Conservation (phyloP, 306 rosid genomes). For the Cajanus cajan region DNA sequence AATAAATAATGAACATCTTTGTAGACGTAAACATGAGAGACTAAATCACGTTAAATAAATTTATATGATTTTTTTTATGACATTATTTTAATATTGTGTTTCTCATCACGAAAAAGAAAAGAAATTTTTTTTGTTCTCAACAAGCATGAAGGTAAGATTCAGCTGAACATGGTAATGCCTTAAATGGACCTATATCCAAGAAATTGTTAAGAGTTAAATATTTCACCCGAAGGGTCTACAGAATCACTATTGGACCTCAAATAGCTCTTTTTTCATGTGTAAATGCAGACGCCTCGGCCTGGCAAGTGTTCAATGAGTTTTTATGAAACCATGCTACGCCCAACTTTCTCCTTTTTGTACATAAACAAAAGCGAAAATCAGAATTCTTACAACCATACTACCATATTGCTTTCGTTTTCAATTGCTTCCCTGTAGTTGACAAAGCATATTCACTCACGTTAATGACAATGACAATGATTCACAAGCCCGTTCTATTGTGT, state of each 20-base stretch:
- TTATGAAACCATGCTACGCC: background rate
- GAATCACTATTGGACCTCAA: background rate
- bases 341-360: background rate
- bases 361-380: too few species aligned
- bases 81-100: too few species aligned
- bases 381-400: too few species aligned
- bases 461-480: background rate
- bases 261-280: background rate
- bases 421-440: too few species aligned
- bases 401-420: background rate
- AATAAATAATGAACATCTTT: too few species aligned
- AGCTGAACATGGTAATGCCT: conserved; percentile 10
- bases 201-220: background rate
- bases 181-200: background rate
- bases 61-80: too few species aligned
- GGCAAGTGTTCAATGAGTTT: background rate
- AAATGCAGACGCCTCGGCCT: background rate
- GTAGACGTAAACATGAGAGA: too few species aligned
- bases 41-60: too few species aligned
- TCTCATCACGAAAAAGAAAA: too few species aligned
- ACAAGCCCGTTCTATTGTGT: background rate
- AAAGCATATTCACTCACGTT: background rate
- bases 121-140: conserved; percentile 29
- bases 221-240: background rate
- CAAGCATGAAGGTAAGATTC: conserved; percentile 33